These are phyloP conservation scores for Papiliotrema fonsecae DNA, from an alignment of 1,284 basidiomycete genomes.

Conservation along the genomic window DNA sequence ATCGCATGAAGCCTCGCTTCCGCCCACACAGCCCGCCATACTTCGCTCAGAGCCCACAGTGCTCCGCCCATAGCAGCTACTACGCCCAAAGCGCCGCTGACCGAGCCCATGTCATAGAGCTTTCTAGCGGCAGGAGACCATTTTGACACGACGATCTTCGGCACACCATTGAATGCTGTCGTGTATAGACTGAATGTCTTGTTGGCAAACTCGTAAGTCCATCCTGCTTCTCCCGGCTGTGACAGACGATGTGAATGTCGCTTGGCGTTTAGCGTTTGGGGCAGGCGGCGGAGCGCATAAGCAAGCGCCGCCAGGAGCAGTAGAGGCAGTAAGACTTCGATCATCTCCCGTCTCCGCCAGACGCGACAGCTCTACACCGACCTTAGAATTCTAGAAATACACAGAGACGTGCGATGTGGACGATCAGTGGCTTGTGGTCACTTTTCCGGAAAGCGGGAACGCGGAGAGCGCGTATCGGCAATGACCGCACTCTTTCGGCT, in stretches of 20 bases:
- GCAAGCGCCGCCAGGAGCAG: conserved; percentile 16
- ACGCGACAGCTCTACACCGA: too few relatives aligned
- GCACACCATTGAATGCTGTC: conserved; percentile 20
- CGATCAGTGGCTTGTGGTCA: too few relatives aligned
- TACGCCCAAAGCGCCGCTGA: conserved; percentile 11
- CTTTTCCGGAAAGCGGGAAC: too few relatives aligned
- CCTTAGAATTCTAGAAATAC: too few relatives aligned
- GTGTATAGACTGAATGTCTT: conserved; percentile 21
- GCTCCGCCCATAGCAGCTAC: conserved; percentile 1
- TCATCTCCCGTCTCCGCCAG: conserved; percentile 7
- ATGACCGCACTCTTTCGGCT: too few relatives aligned
- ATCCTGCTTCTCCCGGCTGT: conserved; percentile 12
- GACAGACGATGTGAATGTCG: conserved; percentile 9
- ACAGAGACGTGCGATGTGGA: too few relatives aligned
- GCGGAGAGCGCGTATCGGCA: too few relatives aligned
- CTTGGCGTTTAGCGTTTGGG: background rate
- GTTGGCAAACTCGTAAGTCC: conserved; percentile 12
- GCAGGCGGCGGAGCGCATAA: conserved; percentile 9
- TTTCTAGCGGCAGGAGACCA: background rate
- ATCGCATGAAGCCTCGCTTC: conserved; percentile 28
- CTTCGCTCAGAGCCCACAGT: conserved; percentile 21
- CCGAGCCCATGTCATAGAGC: conserved; percentile 22
- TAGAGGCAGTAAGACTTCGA: conserved; percentile 20
- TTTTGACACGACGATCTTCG: conserved; percentile 5
- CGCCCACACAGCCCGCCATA: conserved; percentile 31